phyloP scores from a whole-genome alignment of 345 rosid species.

The Citrus unshiu region DNA sequence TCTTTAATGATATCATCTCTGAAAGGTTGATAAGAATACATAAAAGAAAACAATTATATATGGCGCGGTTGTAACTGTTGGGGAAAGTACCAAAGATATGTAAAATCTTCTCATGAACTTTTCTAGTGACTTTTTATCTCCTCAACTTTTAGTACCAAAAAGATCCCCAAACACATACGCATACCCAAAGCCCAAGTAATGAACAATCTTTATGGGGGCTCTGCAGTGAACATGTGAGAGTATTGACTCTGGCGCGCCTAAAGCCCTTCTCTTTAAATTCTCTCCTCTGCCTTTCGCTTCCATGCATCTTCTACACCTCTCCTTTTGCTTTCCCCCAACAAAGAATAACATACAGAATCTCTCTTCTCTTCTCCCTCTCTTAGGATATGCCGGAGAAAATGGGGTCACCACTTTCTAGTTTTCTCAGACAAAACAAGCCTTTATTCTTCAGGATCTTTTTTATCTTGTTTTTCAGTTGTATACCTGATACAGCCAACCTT shows the following conservation, averaged over 20 bases:
- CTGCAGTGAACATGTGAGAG: slow-evolving; percentile 23
- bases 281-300: slow-evolving; percentile 39
- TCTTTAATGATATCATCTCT: slow-evolving; percentile 15
- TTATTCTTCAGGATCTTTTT: slow-evolving; percentile 41
- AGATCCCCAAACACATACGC: slow-evolving; percentile 8
- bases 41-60: neutral
- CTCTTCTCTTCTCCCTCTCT: slow-evolving; percentile 8
- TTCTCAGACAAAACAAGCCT: slow-evolving; percentile 40
- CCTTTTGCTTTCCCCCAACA: slow-evolving; percentile 23
- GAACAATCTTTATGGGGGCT: slow-evolving; percentile 20
- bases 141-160: slow-evolving; percentile 15
- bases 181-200: slow-evolving; percentile 22
- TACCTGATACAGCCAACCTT: slow-evolving; percentile 47
- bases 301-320: slow-evolving; percentile 35
- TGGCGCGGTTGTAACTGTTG: slow-evolving; percentile 10
- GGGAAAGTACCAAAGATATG: slow-evolving; percentile 7
- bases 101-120: slow-evolving; percentile 9
- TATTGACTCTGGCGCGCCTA: slow-evolving; percentile 46
- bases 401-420: slow-evolving; percentile 42
- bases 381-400: slow-evolving; percentile 28
- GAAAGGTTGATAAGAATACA: neutral
- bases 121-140: slow-evolving; percentile 32
- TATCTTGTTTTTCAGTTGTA: slow-evolving; percentile 56
- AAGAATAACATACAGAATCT: slow-evolving; percentile 10
- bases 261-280: slow-evolving; percentile 64